phyloP scores from a whole-genome alignment of 2,329 filamentous ascomycete genomes.

The Diaporthe amygdali region DNA sequence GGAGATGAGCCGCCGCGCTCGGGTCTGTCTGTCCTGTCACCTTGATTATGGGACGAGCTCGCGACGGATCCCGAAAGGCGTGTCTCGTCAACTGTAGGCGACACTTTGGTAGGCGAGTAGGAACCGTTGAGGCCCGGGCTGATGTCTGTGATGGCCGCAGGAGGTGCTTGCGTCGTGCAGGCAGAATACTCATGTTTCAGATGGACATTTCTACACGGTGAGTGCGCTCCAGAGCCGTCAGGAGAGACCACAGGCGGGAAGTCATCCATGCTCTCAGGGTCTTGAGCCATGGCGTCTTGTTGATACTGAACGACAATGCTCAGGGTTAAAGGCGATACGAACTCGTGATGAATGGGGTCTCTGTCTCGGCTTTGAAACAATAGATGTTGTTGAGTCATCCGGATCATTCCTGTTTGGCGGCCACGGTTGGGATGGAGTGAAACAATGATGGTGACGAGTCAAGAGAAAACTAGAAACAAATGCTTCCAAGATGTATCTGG shows the following conservation, averaged over 20 bases:
- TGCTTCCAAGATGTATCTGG: neutral
- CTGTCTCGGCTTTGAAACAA: conserved; percentile 25
- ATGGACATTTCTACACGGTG: conserved; percentile 1
- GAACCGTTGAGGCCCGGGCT: neutral
- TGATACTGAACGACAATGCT: neutral
- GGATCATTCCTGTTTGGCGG: neutral
- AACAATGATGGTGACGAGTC: conserved; percentile 16
- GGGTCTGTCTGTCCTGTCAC: neutral
- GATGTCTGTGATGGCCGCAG: conserved; percentile 5
- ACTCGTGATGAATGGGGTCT: neutral
- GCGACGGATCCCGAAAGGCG: neutral
- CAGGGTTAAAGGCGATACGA: neutral
- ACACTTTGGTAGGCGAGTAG: neutral
- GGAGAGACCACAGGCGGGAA: neutral
- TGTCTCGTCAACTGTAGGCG: neutral
- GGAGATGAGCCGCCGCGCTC: neutral
- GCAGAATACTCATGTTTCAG: conserved; percentile 22
- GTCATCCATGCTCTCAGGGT: neutral
- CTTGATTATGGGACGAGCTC: neutral
- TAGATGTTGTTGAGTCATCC: conserved; percentile 20
- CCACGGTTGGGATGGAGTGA: conserved; percentile 5
- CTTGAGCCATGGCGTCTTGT: conserved; percentile 1
- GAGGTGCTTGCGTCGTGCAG: conserved; percentile 25
- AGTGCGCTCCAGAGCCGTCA: neutral
- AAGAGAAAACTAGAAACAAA: conserved; percentile 14